Base-by-base conservation (phyloP, 176 grass and related monocot genomes). In the Dactylis glomerata region DNA sequence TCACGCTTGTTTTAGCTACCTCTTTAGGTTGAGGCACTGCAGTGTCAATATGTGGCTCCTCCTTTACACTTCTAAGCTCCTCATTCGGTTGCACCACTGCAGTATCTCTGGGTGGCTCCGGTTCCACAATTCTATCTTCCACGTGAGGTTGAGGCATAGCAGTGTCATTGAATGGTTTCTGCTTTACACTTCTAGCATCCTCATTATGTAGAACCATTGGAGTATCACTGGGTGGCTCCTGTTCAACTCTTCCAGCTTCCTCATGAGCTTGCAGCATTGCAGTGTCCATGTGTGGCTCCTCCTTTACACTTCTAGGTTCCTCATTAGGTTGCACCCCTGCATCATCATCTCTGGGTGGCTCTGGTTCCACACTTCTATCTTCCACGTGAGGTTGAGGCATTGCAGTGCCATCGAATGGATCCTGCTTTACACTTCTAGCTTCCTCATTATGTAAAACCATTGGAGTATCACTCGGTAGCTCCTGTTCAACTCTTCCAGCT, bases 181-280 rank as follows among this genome's bases (percentile, higher is more conserved):
- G 86, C 14, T 57, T 47, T 77, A 67, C 47, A 73, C 38, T 54
- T 77, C 9, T 5, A 75, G 46, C 69, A 45, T 87, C 49, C 76
- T 69, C 11, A 13, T 27, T 49, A 30, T 26, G 66, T 41, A 24
- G 68, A 10, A 70, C 68, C 36, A 42, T 24, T 42, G 11, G 11
- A 42, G 37, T 13, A n/a, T 70, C 37, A 23, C 34, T 33, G 20
- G 24, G 40, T 52, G 40, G 30, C 49, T 68, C 83, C 52, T 19
- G 49, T 30, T 78, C 61, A 56, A 46, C 13, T 55, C 61, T 59
- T 46, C 6, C 10, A n/a, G n/a, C n/a, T n/a, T n/a, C n/a, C n/a
- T n/a, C n/a, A n/a, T n/a, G n/a, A n/a, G n/a, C n/a, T n/a, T n/a
- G n/a, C n/a, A n/a, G n/a, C n/a, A n/a, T n/a, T n/a, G n/a, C n/a